Conservation (phyloP, 139 green algal genomes). For the Ettlia oleoabundans region DNA sequence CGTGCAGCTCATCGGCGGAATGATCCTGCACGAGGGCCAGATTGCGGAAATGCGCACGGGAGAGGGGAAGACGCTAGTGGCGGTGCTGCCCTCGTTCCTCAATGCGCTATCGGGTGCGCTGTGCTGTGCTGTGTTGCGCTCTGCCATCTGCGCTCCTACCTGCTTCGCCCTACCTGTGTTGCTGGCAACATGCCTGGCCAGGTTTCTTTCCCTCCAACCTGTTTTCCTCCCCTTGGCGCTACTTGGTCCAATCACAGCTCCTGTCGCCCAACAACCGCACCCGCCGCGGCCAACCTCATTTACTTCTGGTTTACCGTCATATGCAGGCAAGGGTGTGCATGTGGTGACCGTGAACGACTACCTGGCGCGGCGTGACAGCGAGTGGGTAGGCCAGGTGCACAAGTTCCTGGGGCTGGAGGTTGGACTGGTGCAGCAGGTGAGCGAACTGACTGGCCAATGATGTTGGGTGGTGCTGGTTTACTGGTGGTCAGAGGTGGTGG, state of each 20-base stretch:
- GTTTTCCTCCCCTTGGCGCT: no score
- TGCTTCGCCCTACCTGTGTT: neutral
- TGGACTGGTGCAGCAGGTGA: constrained; percentile 80
- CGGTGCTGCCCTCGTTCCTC: constrained; percentile 96
- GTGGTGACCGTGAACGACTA: constrained; percentile 99
- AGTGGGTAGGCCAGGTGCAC: constrained; percentile 97
- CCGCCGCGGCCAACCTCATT: no score
- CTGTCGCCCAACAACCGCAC: no score
- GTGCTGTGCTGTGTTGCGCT: neutral
- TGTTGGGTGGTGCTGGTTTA: constrained; percentile 17
- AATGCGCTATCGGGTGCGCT: constrained; percentile 84
- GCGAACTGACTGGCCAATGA: neutral
- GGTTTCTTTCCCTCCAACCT: no score
- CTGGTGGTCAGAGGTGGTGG: neutral
- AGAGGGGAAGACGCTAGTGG: constrained; percentile 98
- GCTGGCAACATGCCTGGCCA: no score
- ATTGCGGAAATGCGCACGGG: constrained; percentile 99
- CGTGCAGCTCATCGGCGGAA: constrained; percentile 97
- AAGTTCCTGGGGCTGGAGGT: constrained; percentile 93
- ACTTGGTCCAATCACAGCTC: neutral
- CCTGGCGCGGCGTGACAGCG: constrained; percentile 91
- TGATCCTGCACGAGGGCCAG: constrained; percentile 92
- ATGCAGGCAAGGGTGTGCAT: constrained; percentile 90
- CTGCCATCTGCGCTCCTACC: neutral
- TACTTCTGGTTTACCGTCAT: no score